Evolutionary conservation across 768 basidiomycete genomes (phyloP), one percentile per base, ranked within the genome.

Genomic region (Podaxis sp.): DNA sequence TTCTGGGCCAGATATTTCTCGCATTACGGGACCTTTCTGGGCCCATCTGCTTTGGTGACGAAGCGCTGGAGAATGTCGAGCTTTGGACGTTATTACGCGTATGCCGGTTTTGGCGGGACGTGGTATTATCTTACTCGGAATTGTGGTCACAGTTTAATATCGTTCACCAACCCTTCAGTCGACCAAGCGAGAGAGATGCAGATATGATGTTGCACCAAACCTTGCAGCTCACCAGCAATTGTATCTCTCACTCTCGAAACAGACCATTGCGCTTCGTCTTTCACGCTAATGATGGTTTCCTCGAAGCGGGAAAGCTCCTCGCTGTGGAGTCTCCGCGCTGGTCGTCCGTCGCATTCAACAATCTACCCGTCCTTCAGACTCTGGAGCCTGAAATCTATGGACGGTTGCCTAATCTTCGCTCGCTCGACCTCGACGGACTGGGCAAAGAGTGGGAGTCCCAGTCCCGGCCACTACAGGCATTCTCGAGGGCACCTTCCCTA

Each of bases 1-100:
- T 69, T 25, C 57, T 71, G 24, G 64, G 64, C 36, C 67, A 68
- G 51, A 68, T 71, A 53, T 71, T 71, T 55, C 25, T 68, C 3
- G 40, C 55, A 51, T 4, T 64, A 17, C 36, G 49, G 15, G 49
- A 51, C 25, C 12, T 59, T 17, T 59, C 50, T 1, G 22, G 17
- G 12, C 19, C 49, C 22, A 41, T 51, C 6, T 59, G 58, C 24
- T 59, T 51, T 38, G 58, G 58, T 9, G 58, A 59, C 17, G 58
- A 59, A 17, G 36, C 37, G 24, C 47, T 59, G 36, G 58, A 59
- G 58, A 59, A 59, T 25, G 37, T 59, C 37, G 49, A 52, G 50
- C 36, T 27, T 24, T 59, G 58, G 58, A 59, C 50, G 24, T 38
- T 59, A 19, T 27, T 59, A 12, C 47, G 58, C 12, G 58, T 59